phyloP scores from a whole-genome alignment of 2,329 filamentous ascomycete genomes.

The Botrytis pseudocinerea region DNA sequence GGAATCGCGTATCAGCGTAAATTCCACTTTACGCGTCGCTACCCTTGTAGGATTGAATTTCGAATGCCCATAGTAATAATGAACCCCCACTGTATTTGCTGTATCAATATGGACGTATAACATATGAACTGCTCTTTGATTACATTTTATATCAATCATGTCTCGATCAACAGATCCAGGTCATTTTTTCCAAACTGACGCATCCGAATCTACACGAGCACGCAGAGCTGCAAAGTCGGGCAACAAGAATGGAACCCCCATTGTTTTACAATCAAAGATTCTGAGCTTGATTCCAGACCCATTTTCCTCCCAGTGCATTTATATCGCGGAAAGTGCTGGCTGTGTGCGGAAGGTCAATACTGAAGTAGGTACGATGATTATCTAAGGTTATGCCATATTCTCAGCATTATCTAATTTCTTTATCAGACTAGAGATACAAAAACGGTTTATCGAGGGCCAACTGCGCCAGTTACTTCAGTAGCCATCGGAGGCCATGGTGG shows the following conservation, averaged over 20 bases:
- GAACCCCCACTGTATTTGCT: slow-evolving; percentile 27
- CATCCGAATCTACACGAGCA: slow-evolving; percentile 43
- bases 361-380: slow-evolving; percentile 60
- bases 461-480: slow-evolving; percentile 77
- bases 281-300: slow-evolving; percentile 73
- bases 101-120: not conserved
- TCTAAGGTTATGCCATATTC: not conserved
- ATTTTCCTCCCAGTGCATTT: slow-evolving; percentile 59
- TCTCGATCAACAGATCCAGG: slow-evolving; percentile 72
- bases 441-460: slow-evolving; percentile 68
- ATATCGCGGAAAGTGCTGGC: slow-evolving; percentile 86
- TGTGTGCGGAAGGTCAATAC: slow-evolving; percentile 71
- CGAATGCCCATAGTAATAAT: not conserved
- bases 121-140: not conserved
- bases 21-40: slow-evolving; percentile 32
- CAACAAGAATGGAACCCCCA: slow-evolving; percentile 81
- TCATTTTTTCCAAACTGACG: slow-evolving; percentile 88
- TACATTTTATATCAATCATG: slow-evolving; percentile 44
- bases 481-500: slow-evolving; percentile 60
- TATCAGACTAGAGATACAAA: slow-evolving; percentile 46
- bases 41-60: slow-evolving; percentile 10
- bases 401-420: slow-evolving; percentile 22
- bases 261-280: slow-evolving; percentile 82
- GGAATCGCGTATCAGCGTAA: slow-evolving; percentile 22
- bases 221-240: slow-evolving; percentile 68